Evolutionary conservation across 1,284 basidiomycete species (phyloP).

Genomic region (Cutaneotrichosporon sp.): DNA sequence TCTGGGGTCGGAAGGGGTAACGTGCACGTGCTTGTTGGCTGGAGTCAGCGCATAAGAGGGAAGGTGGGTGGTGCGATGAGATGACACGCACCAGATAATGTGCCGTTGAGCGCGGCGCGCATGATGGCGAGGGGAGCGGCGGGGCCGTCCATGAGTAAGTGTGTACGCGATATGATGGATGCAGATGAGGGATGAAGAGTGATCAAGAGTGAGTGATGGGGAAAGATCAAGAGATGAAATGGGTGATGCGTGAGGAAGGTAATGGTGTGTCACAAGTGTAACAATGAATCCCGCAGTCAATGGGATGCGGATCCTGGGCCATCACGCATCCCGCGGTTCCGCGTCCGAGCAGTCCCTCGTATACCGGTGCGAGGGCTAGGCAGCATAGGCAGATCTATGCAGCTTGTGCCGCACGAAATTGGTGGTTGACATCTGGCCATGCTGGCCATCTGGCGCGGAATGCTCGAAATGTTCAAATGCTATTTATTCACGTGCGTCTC

Average conservation of each 20-base stretch:
- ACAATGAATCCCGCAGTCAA: no score
- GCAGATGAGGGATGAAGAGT: background rate
- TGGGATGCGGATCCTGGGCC: no score
- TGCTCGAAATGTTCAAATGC: background rate
- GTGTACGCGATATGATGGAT: background rate
- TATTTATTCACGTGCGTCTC: background rate
- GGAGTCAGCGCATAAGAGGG: background rate
- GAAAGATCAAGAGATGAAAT: no score
- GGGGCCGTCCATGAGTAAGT: background rate
- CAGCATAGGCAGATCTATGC: no score
- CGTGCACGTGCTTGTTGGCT: constrained; percentile 39
- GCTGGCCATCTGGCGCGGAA: background rate
- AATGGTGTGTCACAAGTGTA: background rate
- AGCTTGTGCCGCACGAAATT: no score
- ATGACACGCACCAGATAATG: background rate
- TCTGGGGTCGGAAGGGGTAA: constrained; percentile 31
- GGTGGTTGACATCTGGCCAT: no score
- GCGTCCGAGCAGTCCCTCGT: no score
- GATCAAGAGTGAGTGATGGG: background rate
- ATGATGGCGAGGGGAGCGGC: background rate
- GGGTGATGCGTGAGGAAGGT: no score
- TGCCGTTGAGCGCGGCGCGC: background rate
- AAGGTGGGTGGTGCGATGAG: background rate
- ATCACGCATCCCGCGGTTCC: no score
- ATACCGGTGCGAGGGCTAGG: no score